Conservation (phyloP, 805 yeast genomes). For the Ogataea ganodermae region DNA sequence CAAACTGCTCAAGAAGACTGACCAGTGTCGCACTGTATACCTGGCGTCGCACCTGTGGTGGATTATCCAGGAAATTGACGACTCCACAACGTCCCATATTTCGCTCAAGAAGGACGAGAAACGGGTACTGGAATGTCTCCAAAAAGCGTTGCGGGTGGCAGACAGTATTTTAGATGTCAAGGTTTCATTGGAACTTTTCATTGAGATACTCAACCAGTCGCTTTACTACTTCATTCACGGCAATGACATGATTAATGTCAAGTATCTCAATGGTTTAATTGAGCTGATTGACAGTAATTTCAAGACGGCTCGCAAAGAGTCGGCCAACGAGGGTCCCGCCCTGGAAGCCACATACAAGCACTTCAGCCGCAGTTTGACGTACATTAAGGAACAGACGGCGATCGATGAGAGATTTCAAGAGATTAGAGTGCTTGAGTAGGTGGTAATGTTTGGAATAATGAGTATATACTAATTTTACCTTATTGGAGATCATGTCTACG, state of each 20-base stretch:
- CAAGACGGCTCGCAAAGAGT: constrained; percentile 32
- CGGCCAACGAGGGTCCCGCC: constrained; percentile 21
- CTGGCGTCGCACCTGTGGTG: constrained; percentile 92
- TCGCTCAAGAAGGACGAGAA: constrained; percentile 48
- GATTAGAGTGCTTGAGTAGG: constrained; percentile 32
- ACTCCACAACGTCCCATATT: constrained; percentile 26
- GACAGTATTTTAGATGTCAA: constrained; percentile 88
- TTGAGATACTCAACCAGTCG: constrained; percentile 86
- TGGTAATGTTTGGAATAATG: neutral
- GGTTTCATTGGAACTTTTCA: constrained; percentile 77
- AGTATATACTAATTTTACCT: neutral
- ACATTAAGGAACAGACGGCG: constrained; percentile 66
- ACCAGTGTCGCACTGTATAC: constrained; percentile 90
- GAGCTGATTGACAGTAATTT: constrained; percentile 74
- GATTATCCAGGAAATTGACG: constrained; percentile 62
- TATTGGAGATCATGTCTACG: neutral
- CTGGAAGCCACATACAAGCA: constrained; percentile 47
- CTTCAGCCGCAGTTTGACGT: constrained; percentile 72
- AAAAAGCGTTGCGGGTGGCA: constrained; percentile 83
- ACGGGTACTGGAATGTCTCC: constrained; percentile 87
- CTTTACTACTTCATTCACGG: constrained; percentile 85
- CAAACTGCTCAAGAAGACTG: constrained; percentile 84
- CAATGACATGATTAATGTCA: constrained; percentile 64
- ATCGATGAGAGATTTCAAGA: constrained; percentile 69
- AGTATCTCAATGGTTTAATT: constrained; percentile 82